Base-by-base conservation (phyloP, 306 rosid species). In the Vigna trinervia region DNA sequence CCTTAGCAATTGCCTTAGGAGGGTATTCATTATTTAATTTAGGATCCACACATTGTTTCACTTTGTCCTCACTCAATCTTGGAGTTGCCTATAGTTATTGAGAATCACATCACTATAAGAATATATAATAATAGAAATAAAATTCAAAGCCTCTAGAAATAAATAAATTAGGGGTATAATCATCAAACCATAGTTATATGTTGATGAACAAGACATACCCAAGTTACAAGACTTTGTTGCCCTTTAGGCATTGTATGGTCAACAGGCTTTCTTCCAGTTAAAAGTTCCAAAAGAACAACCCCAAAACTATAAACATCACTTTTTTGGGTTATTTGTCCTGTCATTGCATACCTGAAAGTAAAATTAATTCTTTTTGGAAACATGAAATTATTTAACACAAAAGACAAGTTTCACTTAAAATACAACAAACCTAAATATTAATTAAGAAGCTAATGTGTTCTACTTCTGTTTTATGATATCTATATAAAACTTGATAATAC, bases 171-270 rank as follows among this genome's bases (percentile, higher is more conserved):
- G 2, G 8, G 19, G 2, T 19, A 23, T 19, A 67, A 22, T 41
- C 11, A 66, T 67, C 36, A 45, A 41, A 45, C 2, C 15, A 65
- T 9, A 2, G 19, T 4, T 20, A 1, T 20, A 9, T 22, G 19
- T 38, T 36, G 65, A 45, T 23, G 41, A 23, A 46, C 8, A 19
- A 74, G n/a, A 36, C 87, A 9, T 86, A 93, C 97, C 98, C 98
- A 91, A 63, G 98, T 93, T 59, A 93, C 98, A 82, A 91, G 96
- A 90, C 98, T 93, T 75, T 93, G 98, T 83, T 93, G 97, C 71
- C 97, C 97, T 75, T 91, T 93, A 2, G 97, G 98, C 98, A 93
- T 93, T 59, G 98, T 93, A 62, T 94, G 98, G 46, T 94, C 97
- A 48, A 94, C 96, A 50, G 98, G 98, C 56, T 94, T 94, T 87